Conservation (phyloP, 2,329 filamentous ascomycete genomes). For the Thielaviopsis ethacetica region DNA sequence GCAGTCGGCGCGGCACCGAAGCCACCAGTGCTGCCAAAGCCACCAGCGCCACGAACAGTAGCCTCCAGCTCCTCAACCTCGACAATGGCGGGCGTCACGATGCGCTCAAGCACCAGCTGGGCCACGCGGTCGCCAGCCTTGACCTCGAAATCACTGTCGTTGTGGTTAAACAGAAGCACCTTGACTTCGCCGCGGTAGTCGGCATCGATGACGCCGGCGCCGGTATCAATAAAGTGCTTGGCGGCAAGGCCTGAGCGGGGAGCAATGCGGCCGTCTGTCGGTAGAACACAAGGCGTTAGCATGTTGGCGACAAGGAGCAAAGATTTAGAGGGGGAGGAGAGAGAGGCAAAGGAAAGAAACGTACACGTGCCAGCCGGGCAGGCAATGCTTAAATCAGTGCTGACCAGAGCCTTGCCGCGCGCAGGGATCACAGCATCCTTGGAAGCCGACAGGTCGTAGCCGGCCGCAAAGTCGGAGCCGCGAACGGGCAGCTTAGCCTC, state of each 20-base stretch:
- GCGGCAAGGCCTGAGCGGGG: slow-evolving; percentile 79
- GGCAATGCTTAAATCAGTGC: slow-evolving; percentile 82
- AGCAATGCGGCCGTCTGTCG: slow-evolving; percentile 67
- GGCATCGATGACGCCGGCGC: slow-evolving; percentile 92
- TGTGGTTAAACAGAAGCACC: slow-evolving; percentile 87
- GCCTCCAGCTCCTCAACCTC: slow-evolving; percentile 79
- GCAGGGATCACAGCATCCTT: slow-evolving; percentile 61
- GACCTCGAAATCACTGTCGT: slow-evolving; percentile 63
- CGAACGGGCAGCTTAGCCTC: slow-evolving; percentile 72
- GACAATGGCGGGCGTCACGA: slow-evolving; percentile 82
- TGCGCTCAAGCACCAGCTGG: slow-evolving; percentile 85
- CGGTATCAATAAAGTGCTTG: slow-evolving; percentile 93
- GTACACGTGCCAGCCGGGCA: slow-evolving; percentile 80
- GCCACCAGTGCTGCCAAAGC: slow-evolving; percentile 76
- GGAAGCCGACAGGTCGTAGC: slow-evolving; percentile 82
- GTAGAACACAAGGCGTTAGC: not conserved
- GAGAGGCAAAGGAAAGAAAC: slow-evolving; percentile 19
- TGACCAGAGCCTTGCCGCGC: slow-evolving; percentile 69
- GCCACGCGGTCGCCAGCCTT: slow-evolving; percentile 81
- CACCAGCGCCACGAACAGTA: slow-evolving; percentile 78
- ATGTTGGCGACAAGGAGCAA: not conserved
- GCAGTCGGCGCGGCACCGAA: slow-evolving; percentile 4
- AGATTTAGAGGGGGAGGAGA: not conserved
- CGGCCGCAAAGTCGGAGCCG: slow-evolving; percentile 76
- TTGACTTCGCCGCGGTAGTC: slow-evolving; percentile 93